These are phyloP conservation scores for Hymenoscyphus repandus DNA, from an alignment of 2,329 filamentous ascomycete genomes.

Conservation along the genomic window DNA sequence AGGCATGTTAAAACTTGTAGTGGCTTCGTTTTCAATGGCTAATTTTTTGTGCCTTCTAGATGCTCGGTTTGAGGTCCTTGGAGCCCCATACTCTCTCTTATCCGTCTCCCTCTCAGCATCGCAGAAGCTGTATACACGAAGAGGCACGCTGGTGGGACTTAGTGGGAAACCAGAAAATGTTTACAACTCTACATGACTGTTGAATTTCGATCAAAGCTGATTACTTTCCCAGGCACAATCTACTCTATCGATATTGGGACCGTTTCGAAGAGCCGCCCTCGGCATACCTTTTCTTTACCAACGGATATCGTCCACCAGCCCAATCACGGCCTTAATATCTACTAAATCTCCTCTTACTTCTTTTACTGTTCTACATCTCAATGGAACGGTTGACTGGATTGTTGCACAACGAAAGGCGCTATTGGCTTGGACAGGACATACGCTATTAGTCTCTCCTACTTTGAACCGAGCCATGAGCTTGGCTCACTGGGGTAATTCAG, in stretches of 20 bases:
- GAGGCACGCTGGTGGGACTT: constrained; percentile 84
- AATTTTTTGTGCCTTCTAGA: constrained; percentile 46
- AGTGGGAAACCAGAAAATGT: constrained; percentile 90
- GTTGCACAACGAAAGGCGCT: constrained; percentile 80
- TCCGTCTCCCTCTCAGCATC: constrained; percentile 91
- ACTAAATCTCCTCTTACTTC: constrained; percentile 83
- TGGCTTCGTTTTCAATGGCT: not conserved
- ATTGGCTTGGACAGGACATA: constrained; percentile 95
- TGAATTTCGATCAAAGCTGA: constrained; percentile 1
- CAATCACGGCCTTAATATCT: constrained; percentile 81
- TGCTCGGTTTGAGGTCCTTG: constrained; percentile 90
- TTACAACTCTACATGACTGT: constrained; percentile 25
- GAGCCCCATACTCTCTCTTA: constrained; percentile 85
- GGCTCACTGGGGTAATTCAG: constrained; percentile 87
- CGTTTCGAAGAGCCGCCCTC: constrained; percentile 70
- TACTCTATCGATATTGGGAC: constrained; percentile 80
- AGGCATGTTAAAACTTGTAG: constrained; percentile 14
- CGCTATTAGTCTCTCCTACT: constrained; percentile 68
- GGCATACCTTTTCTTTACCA: constrained; percentile 96
- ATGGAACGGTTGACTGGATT: constrained; percentile 95
- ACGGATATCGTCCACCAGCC: constrained; percentile 78
- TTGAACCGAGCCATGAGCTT: constrained; percentile 71
- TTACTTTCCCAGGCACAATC: constrained; percentile 64
- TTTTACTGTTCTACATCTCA: constrained; percentile 81
- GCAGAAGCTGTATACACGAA: constrained; percentile 85